Percentiles rank a stretch among this genome's conserved stretches.
Conservation (phyloP, 2,329 filamentous ascomycete species). For the Arthrobotrys megalospora region DNA sequence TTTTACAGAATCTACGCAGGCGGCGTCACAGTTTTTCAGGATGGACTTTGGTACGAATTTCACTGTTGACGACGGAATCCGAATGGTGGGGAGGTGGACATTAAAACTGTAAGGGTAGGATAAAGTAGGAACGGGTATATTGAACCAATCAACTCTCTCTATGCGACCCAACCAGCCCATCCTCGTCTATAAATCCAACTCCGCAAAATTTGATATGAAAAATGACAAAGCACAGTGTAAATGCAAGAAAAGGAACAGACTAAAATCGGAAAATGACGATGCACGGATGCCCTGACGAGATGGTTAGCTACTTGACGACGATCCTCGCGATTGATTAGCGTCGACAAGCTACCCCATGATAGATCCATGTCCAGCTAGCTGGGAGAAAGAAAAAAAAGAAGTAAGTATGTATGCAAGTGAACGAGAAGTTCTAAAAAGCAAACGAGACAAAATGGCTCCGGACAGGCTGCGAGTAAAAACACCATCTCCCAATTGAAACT, state of each 20-base stretch:
- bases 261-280: conserved; percentile 61
- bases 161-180: conserved; percentile 61
- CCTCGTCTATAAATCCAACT: conserved; percentile 62
- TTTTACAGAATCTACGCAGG: conserved; percentile 6
- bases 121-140: conserved; percentile 62
- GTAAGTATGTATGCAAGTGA: conserved; percentile 42
- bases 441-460: conserved; percentile 53
- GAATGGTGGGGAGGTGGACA: conserved; percentile 61
- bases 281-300: conserved; percentile 60
- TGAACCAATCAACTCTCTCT: conserved; percentile 62
- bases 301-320: conserved; percentile 58
- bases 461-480: conserved; percentile 53
- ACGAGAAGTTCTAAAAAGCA: conserved; percentile 56
- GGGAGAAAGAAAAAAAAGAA: conserved; percentile 39
- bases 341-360: conserved; percentile 61
- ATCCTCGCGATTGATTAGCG: conserved; percentile 61
- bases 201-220: conserved; percentile 61
- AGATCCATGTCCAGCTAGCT: conserved; percentile 49
- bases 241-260: conserved; percentile 56
- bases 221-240: conserved; percentile 60
- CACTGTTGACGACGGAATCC: conserved; percentile 41
- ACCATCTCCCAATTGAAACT: conserved; percentile 61
- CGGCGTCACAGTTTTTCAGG: conserved; percentile 10
- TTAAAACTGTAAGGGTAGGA: conserved; percentile 62
- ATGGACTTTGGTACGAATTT: conserved; percentile 32